Evolutionary conservation across 495 filamentous ascomycete genomes (phyloP).

Genomic region (Penicillium bialowiezense): DNA sequence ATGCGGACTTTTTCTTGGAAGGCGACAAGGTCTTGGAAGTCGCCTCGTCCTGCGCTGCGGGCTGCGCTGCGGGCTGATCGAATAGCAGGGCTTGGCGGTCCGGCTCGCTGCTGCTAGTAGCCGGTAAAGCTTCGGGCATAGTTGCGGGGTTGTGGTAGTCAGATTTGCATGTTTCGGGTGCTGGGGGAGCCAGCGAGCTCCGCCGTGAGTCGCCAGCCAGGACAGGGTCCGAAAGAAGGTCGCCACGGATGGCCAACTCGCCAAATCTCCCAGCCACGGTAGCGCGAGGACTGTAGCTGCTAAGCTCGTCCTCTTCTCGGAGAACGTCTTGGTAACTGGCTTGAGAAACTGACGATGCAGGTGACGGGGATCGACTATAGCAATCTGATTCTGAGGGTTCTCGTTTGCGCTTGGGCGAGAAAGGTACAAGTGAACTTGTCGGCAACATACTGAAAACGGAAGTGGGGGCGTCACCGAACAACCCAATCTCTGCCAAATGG

Average conservation of each 20-base stretch:
- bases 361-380: constrained; percentile 35
- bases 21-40: constrained; percentile 12
- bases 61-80: no score
- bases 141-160: constrained; percentile 2
- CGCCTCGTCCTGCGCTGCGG: background rate
- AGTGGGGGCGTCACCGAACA: constrained; percentile 25
- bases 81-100: constrained; percentile 5
- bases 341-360: constrained; percentile 33
- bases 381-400: constrained; percentile 33
- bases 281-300: constrained; percentile 56
- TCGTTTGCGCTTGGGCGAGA: constrained; percentile 45
- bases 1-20: constrained; percentile 15
- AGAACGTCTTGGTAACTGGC: constrained; percentile 35
- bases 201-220: constrained; percentile 15
- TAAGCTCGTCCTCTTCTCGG: constrained; percentile 34
- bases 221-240: constrained; percentile 27
- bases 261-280: constrained; percentile 63
- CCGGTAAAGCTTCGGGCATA: constrained; percentile 21
- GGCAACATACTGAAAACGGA: constrained; percentile 31
- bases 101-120: constrained; percentile 5
- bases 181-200: constrained; percentile 4
- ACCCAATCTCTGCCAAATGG: constrained; percentile 4
- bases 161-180: constrained; percentile 13
- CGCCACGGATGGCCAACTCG: constrained; percentile 56
- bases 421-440: constrained; percentile 20